phyloP scores from a whole-genome alignment of 2,329 filamentous ascomycete genomes.

The Macrophomina pseudophaseolina region DNA sequence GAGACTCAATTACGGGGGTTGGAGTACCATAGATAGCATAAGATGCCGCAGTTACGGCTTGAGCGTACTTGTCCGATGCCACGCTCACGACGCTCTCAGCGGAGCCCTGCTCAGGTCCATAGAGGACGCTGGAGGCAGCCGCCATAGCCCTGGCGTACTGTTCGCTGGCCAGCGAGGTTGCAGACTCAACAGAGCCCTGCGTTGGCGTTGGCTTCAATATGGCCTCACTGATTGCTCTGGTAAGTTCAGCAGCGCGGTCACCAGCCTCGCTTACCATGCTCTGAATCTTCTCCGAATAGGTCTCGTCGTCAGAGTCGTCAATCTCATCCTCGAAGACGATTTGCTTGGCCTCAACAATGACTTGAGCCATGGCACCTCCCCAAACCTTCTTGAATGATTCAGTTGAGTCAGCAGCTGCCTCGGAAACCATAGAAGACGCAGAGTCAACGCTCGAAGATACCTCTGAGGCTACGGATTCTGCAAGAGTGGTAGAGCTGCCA shows the following conservation, averaged over 20 bases:
- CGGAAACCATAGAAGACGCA: slow-evolving; percentile 33
- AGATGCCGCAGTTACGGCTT: slow-evolving; percentile 64
- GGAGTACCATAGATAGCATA: slow-evolving; percentile 61
- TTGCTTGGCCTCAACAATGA: slow-evolving; percentile 52
- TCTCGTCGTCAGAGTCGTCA: slow-evolving; percentile 50
- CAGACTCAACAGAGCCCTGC: slow-evolving; percentile 55
- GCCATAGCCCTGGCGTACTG: slow-evolving; percentile 62
- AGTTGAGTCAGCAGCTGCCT: slow-evolving; percentile 32
- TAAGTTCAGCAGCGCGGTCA: slow-evolving; percentile 59
- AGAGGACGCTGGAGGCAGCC: slow-evolving; percentile 62
- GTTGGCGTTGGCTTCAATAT: slow-evolving; percentile 53
- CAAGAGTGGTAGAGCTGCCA: slow-evolving; percentile 29
- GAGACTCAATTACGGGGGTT: slow-evolving; percentile 49
- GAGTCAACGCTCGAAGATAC: slow-evolving; percentile 27
- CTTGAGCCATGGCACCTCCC: slow-evolving; percentile 59
- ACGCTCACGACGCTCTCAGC: slow-evolving; percentile 55
- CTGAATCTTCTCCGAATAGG: slow-evolving; percentile 58
- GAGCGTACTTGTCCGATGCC: slow-evolving; percentile 59
- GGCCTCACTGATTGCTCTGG: slow-evolving; percentile 62
- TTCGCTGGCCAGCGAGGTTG: slow-evolving; percentile 60
- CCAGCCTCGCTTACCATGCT: slow-evolving; percentile 58
- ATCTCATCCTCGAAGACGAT: slow-evolving; percentile 58
- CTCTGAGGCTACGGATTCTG: slow-evolving; percentile 27
- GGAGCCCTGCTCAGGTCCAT: slow-evolving; percentile 53
- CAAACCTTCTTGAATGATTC: slow-evolving; percentile 58